Base-by-base conservation (phyloP, 2,329 filamentous ascomycete species). In the Arthrocladium fulminans region DNA sequence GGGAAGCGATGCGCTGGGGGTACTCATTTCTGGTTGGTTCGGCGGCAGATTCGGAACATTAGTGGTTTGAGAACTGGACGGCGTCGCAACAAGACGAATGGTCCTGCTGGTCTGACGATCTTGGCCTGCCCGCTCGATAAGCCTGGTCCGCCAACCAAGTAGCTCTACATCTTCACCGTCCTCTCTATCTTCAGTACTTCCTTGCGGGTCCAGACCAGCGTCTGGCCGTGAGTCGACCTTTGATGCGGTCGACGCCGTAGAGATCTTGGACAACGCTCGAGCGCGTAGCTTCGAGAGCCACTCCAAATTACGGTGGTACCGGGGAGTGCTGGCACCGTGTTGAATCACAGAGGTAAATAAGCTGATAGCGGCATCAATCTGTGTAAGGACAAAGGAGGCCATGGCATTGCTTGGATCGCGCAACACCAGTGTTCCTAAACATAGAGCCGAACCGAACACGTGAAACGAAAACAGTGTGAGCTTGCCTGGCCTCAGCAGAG, bases 141-240 rank as follows among this genome's bases (percentile, higher is more conserved):
- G 48, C 37, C 48, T 50, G 48, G 48, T 50, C 17, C 48, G 48
- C 48, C 48, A 50, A 23, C 48, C 48, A 15, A 50, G 48, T 24
- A 50, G 15, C 22, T 50, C 48, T 12, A 50, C 24, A 46, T 50
- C 47, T 46, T 50, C 47, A 23, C 19, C 42, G n/a, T 50, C 42
- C 32, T 50, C 48, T 19, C 30, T 9, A 8, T 50, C 48, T 22
- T 46, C 48, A 23, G 27, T 46, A 17, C n/a, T n/a, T n/a, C n/a
- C n/a, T n/a, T n/a, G n/a, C n/a, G n/a, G n/a, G n/a, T n/a, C n/a
- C n/a, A n/a, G n/a, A n/a, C n/a, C n/a, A n/a, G n/a, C n/a, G n/a
- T n/a, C n/a, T n/a, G n/a, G n/a, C n/a, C n/a, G n/a, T n/a, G n/a
- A n/a, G n/a, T n/a, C 20, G 27, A 4, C 19, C 37, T 34, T 46